phyloP scores from a whole-genome alignment of 257 asterid species.

The Solanum gandarillasii region DNA sequence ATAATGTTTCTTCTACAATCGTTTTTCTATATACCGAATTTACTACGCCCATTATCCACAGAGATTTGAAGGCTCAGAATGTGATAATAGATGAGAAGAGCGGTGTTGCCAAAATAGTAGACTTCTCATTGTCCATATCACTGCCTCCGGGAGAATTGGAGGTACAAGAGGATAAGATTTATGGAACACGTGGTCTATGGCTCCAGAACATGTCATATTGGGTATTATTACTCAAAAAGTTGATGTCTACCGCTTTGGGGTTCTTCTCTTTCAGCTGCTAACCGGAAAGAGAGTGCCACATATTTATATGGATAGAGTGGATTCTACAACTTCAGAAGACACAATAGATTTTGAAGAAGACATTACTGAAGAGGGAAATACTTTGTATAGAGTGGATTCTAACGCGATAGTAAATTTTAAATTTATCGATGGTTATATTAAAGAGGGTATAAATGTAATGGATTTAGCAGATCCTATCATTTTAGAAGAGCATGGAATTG shows the following conservation, averaged over 20 bases:
- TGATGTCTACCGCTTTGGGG: not conserved
- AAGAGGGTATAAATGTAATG: too few relatives aligned
- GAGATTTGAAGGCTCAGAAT: too few relatives aligned
- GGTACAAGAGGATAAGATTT: not conserved
- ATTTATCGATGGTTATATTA: not conserved
- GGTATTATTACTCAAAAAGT: not conserved
- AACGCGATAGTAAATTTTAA: too few relatives aligned
- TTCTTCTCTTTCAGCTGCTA: not conserved
- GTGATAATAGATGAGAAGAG: not conserved
- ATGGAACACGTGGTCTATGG: not conserved
- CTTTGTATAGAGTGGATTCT: too few relatives aligned
- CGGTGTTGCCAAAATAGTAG: not conserved
- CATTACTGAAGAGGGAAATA: too few relatives aligned
- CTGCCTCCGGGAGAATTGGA: not conserved
- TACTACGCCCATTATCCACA: not conserved
- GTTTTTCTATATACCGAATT: not conserved
- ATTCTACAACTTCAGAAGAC: too few relatives aligned
- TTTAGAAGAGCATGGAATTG: not conserved
- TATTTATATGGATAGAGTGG: not conserved
- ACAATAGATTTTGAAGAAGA: too few relatives aligned
- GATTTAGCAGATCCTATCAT: not conserved
- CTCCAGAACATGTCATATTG: not conserved
- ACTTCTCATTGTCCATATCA: not conserved
- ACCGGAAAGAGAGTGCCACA: not conserved
- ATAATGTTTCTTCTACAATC: not conserved